Evolutionary conservation across 2,329 filamentous ascomycete species (phyloP), one percentile per base, ranked within the genome.

Genomic region (Colletotrichum liriopes): DNA sequence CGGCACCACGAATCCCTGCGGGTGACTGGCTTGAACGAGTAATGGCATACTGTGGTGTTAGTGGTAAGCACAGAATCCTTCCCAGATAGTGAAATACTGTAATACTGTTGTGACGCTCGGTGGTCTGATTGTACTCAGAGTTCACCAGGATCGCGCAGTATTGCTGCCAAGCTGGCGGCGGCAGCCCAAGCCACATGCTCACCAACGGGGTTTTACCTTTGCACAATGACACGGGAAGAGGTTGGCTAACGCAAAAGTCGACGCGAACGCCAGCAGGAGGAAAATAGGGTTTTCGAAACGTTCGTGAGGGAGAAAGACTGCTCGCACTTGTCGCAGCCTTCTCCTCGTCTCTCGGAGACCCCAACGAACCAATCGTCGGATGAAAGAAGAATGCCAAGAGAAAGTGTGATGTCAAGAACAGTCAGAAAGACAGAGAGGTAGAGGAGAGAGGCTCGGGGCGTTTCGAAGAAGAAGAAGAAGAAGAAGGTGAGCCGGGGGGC

Each of bases 221-320:
- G 29, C 29, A 4, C 29, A 6, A 32, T 32, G 6, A 4, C 29
- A 3, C 29, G 9, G 51, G 3, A n/a, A n/a, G 5, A 23, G 12
- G 9, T 2, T 23, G 7, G 14, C 2, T 39, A 14, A 20, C n/a
- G 11, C 2, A 14, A 26, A 6, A 0, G 7, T 35, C 1, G 5
- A 29, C 8, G 3, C 14, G 4, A n/a, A 29, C 14, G 35, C 11
- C 37, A 16, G 1, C 5, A 8, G 20, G 23, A 5, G 59, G 16
- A 29, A 3, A 18, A 26, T 11, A 16, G 11, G 12, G 32, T 16
- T 29, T 20, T 26, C 9, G 23, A 26, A 62, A 16, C 45, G 45
- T n/a, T 4, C 4, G 45, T n/a, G 14, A 7, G 5, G 9, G 59
- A 51, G n/a, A 62, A 39, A 62, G 29, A n/a, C 59, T 51, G 32